Evolutionary conservation across 345 rosid genomes (phyloP).

Genomic region (Mangifera indica): DNA sequence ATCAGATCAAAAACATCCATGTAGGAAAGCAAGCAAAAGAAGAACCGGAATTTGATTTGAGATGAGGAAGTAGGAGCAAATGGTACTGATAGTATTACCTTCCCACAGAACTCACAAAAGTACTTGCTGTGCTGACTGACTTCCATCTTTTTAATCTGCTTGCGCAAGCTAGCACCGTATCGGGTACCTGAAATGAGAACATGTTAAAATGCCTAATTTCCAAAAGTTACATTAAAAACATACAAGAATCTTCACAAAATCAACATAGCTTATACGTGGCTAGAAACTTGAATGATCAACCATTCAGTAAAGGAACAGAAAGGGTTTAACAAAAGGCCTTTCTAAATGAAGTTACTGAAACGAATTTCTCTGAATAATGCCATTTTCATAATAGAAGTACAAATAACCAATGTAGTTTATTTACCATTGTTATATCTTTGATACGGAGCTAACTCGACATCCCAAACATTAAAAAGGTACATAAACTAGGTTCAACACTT

Average conservation of each 20-base stretch:
- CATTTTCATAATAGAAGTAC: not conserved
- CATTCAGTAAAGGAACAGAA: too few species aligned
- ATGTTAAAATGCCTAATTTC: not conserved
- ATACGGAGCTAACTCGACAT: not conserved
- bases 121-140: constrained; percentile 78
- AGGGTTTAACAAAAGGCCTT: too few species aligned
- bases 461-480: not conserved
- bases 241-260: not conserved
- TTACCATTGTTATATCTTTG: not conserved
- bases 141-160: constrained; percentile 85
- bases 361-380: not conserved
- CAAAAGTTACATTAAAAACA: not conserved
- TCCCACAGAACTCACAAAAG: constrained; percentile 83
- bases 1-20: not conserved
- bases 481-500: not conserved
- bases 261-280: too few species aligned
- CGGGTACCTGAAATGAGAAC: constrained; percentile 51
- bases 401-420: too few species aligned
- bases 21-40: not conserved
- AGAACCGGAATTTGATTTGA: not conserved
- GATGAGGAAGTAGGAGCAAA: not conserved
- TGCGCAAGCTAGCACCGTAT: constrained; percentile 81
- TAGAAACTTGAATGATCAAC: too few species aligned
- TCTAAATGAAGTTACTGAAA: not conserved
- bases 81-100: constrained; percentile 31